A percentile compares a stretch with the other conserved stretches of the same genome.
Conservation (phyloP, 306 rosid genomes). For the Cyclanthera cordifolia region DNA sequence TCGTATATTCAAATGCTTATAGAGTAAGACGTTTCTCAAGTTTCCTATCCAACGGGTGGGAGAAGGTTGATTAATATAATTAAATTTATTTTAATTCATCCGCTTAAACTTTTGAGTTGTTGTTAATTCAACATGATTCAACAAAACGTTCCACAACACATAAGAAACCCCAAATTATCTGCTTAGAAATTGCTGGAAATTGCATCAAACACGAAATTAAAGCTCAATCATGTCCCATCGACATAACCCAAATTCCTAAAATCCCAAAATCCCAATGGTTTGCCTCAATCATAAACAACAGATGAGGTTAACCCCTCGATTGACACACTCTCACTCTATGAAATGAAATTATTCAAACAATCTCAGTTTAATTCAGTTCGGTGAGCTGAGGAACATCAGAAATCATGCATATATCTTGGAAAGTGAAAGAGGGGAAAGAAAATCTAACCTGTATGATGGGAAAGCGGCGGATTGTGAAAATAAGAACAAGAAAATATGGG, state of each 20-base stretch:
- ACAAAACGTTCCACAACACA: background rate
- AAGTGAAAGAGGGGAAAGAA: background rate
- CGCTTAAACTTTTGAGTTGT: too few relatives aligned
- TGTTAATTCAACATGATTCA: too few relatives aligned
- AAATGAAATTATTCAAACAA: background rate
- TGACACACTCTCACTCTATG: background rate
- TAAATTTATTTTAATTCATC: too few relatives aligned
- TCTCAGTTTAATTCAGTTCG: background rate
- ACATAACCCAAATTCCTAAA: background rate
- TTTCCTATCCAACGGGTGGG: too few relatives aligned
- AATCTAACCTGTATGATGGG: conserved; percentile 7
- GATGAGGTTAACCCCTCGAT: background rate
- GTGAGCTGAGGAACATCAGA: background rate
- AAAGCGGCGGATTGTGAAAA: background rate
- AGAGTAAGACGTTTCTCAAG: too few relatives aligned
- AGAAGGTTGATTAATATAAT: too few relatives aligned
- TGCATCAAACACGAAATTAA: background rate
- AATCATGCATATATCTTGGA: background rate
- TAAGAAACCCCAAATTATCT: background rate
- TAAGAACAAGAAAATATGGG: too few relatives aligned
- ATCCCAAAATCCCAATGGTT: background rate
- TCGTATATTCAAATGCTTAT: too few relatives aligned
- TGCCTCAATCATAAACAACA: background rate
- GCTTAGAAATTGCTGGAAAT: background rate
- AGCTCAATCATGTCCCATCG: background rate